phyloP scores from a whole-genome alignment of 2,329 filamentous ascomycete species.

The Didymella exigua region DNA sequence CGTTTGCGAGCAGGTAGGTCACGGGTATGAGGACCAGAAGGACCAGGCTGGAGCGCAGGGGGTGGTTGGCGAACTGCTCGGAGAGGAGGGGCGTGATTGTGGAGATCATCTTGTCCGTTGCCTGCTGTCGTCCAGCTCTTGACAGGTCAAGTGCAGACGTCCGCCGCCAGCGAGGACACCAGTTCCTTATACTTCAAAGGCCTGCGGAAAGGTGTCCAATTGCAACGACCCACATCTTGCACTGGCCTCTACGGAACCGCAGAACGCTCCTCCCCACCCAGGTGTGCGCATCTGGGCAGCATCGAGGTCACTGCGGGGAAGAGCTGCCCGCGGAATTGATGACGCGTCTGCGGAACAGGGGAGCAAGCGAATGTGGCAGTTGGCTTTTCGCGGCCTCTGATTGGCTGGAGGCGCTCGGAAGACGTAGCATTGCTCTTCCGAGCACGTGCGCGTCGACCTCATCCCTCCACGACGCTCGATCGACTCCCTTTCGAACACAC shows the following conservation, averaged over 20 bases:
- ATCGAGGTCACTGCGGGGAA: conserved; percentile 23
- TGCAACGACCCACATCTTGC: not conserved
- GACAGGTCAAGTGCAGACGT: not conserved
- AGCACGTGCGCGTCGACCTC: not conserved
- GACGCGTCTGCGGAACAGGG: conserved; percentile 18
- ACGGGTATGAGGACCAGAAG: conserved; percentile 38
- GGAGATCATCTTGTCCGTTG: conserved; percentile 33
- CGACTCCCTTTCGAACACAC: not conserved
- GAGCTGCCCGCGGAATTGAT: conserved; percentile 23
- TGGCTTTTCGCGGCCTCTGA: not conserved
- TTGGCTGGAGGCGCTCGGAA: not conserved
- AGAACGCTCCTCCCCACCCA: not conserved
- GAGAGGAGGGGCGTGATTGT: conserved; percentile 33
- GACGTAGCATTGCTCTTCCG: conserved; percentile 6
- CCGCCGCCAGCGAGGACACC: not conserved
- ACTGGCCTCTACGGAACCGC: not conserved
- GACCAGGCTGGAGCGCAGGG: conserved; percentile 30
- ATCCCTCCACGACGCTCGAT: not conserved
- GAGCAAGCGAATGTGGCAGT: not conserved
- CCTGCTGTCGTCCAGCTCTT: not conserved
- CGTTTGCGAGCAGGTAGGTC: conserved; percentile 46
- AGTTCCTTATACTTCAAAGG: conserved; percentile 5
- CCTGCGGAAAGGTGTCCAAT: conserved; percentile 7
- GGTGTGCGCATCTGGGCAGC: not conserved
- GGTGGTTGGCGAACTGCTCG: conserved; percentile 29